A percentile compares a stretch with the other conserved stretches of the same genome.
Evolutionary conservation across 1,284 basidiomycete species (phyloP).

Genomic region (Phenoliferia sp.): DNA sequence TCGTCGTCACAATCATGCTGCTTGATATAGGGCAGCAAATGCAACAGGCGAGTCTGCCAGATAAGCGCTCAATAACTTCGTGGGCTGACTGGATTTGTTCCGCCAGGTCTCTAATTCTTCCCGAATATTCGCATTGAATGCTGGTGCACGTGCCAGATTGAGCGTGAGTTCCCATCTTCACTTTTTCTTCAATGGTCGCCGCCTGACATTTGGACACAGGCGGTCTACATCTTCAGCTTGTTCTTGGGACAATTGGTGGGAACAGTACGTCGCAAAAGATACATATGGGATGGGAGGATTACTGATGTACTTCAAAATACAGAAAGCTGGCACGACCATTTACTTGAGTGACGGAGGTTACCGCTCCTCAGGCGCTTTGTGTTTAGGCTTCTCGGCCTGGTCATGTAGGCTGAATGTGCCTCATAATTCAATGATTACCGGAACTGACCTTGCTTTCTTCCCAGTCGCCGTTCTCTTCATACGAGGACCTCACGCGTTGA

Average conservation of each 20-base stretch:
- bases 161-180: conserved; percentile 33
- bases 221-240: conserved; percentile 52
- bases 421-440: too few species aligned
- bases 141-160: conserved; percentile 55
- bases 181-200: not conserved
- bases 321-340: conserved; percentile 12
- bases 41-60: conserved; percentile 37
- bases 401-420: too few species aligned
- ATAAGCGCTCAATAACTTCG: not conserved
- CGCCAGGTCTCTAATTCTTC: conserved; percentile 29
- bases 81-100: not conserved
- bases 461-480: conserved; percentile 6
- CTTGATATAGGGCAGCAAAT: conserved; percentile 51
- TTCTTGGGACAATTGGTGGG: conserved; percentile 15
- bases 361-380: conserved; percentile 1
- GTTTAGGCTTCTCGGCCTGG: not conserved
- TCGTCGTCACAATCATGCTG: conserved; percentile 49
- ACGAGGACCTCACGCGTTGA: conserved; percentile 1
- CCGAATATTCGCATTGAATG: conserved; percentile 49
- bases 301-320: too few species aligned
- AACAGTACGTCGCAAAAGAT: too few species aligned
- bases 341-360: conserved; percentile 8
- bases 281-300: too few species aligned
- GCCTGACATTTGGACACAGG: too few species aligned
- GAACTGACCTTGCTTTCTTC: too few species aligned